Evolutionary conservation across 2,329 filamentous ascomycete genomes (phyloP), one percentile per base, ranked within the genome.

Genomic region (Aspergillus carbonarius): DNA sequence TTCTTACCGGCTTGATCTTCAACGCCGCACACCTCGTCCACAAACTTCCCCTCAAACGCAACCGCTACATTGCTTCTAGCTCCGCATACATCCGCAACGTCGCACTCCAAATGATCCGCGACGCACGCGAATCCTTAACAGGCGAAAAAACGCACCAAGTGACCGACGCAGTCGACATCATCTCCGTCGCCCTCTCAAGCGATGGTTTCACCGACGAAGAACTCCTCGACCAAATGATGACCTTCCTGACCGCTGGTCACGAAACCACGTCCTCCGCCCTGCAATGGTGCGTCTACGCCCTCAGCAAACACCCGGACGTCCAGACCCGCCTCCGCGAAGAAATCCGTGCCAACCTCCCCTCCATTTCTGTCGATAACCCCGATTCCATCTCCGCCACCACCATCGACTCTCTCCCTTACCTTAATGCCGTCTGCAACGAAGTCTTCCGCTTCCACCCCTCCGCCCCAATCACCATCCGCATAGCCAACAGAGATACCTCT

Each of bases 151-250:
- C 35, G 30, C 12, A 54, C 65, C 3, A 58, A 48, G 13, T 44
- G 65, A 6, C 59, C 54, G 37, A 62, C 2, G 86, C 87, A 47
- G 74, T 85, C 7, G 92, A 96, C 72, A 95, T 96, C 58, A 79
- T 96, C 34, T 91, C 88, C 1, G 89, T 93, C 0, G 92, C 92
- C 15, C 79, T 96, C 49, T 84, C 88, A 70, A 91, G 87, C 39
- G 90, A 89, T 48, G 85, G 81, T 5, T 95, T 96, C 75, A 83
- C 78, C 12, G 90, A 95, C 62, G 89, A 92, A 50, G 86, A 91
- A 60, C 83, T 96, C n/a, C 85, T 92, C 35, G 89, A 95, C 72
- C 92, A 96, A 75, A 84, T 95, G 71, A 95, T 96, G 90, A 96
- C 91, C 0, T 95, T 96, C 78, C 83, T 96, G 5, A 89, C 88